Percentiles rank a stretch among this genome's conserved stretches.
Evolutionary conservation across 1,139 yeast genomes (phyloP).

Genomic region (Taiozyma sp.): DNA sequence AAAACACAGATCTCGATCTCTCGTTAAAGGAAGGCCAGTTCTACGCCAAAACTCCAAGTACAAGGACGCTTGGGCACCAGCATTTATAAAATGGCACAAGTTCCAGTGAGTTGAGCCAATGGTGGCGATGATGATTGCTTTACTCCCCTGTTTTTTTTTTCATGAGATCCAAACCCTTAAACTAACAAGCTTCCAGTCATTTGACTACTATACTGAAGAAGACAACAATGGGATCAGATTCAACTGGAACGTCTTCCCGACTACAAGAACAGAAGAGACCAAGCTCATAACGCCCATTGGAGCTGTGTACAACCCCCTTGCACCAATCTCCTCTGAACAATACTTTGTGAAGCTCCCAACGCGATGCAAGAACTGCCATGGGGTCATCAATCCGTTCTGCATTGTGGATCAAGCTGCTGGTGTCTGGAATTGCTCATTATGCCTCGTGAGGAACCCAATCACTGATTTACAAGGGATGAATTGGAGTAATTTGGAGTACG

Average conservation of each 20-base stretch:
- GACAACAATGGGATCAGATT: conserved; percentile 34
- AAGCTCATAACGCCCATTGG: conserved; percentile 58
- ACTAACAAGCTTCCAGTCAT: not conserved
- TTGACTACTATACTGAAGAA: not conserved
- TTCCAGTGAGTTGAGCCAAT: not conserved
- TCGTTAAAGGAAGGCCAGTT: too few relatives aligned
- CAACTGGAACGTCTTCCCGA: conserved; percentile 58
- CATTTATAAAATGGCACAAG: not conserved
- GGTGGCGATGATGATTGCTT: too few relatives aligned
- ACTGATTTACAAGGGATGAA: conserved; percentile 36
- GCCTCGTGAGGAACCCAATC: conserved; percentile 45
- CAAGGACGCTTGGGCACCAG: too few relatives aligned
- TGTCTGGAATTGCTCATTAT: conserved; percentile 54
- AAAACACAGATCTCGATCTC: too few relatives aligned
- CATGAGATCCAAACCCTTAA: not conserved
- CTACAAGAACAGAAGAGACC: conserved; percentile 52
- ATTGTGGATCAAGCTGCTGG: conserved; percentile 46
- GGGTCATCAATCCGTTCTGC: conserved; percentile 51
- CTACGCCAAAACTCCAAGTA: too few relatives aligned
- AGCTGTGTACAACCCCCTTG: conserved; percentile 51
- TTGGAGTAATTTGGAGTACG: conserved; percentile 27
- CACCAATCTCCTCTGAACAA: conserved; percentile 23
- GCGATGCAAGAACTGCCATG: conserved; percentile 47
- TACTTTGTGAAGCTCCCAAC: conserved; percentile 45
- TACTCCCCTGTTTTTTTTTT: too few relatives aligned